phyloP scores from a whole-genome alignment of 345 rosid species.

The Isatis tinctoria region DNA sequence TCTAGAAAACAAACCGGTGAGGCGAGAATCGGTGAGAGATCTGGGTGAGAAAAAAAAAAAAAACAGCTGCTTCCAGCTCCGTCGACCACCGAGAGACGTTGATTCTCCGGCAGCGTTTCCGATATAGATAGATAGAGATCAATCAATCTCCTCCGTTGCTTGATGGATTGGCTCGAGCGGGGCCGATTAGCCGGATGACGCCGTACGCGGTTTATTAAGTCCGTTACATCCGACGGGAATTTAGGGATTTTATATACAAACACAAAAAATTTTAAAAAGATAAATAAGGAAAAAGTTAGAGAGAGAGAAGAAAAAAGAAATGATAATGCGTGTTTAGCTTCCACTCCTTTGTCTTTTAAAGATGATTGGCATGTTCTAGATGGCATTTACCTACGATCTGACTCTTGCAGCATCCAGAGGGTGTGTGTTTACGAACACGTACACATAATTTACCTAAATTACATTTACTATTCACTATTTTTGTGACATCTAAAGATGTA shows the following conservation, averaged over 20 bases:
- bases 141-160: constrained; percentile 12
- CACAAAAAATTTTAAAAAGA: neutral
- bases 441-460: neutral
- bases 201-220: constrained; percentile 10
- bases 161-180: constrained; percentile 6
- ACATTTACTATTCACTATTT: neutral
- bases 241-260: constrained; percentile 11
- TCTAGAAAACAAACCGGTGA: constrained; percentile 18
- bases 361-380: neutral
- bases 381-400: neutral
- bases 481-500: too few species aligned
- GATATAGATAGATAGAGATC: neutral
- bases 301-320: neutral
- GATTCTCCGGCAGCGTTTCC: neutral
- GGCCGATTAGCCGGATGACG: constrained; percentile 13
- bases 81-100: neutral
- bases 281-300: neutral
- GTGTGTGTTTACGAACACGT: neutral
- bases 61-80: constrained; percentile 21
- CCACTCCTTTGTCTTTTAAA: neutral
- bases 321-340: constrained; percentile 10
- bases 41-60: constrained; percentile 6
- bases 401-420: constrained; percentile 16
- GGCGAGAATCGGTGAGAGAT: constrained; percentile 7
- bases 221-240: constrained; percentile 5